Base-by-base conservation (phyloP, 257 asterid genomes). In the Solanum rostratum region DNA sequence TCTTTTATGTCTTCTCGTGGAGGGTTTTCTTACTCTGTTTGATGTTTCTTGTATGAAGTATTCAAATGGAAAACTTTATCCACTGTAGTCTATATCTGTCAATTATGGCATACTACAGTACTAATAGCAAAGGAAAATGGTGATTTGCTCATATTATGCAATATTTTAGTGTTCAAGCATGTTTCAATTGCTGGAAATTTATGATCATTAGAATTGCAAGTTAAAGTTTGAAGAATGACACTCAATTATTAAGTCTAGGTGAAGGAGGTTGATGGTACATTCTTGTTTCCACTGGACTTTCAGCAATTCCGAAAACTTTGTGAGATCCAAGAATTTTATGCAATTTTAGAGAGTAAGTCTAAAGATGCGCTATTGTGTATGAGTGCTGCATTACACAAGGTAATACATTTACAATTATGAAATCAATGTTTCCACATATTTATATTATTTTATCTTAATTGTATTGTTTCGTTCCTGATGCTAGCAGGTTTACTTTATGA, bases 361-460 rank as follows among this genome's bases (percentile, higher is more conserved):
- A 93, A 89, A 90, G 95, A 92, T 85, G 94, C 97, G 84, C 88
- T 95, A 84, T 84, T 93, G 83, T 96, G 98, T 89, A 84, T 96
- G 94, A 89, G 97, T 89, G 97, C 94, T 46, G 98, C 98, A 66
- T 60, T 92, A 84, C 98, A 96, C 92, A 93, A 92, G 97, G 98
- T 96, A 89, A 50, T 57, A 68, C 24, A 27, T 52, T 50, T 74
- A 78, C 37, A 33, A 45, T 46, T 15, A 10, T 29, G 62, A 46
- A 68, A 29, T 22, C 39, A 27, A 46, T 33, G 22, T 59, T 7
- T 53, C 22, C 16, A 54, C 29, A 71, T 60, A 45, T 55, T 30
- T 14, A n/a, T 19, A 78, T 80, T 22, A 52, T 6, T 39, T 85
- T 69, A 8, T 83, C 62, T 46, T 79, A 37, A 30, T 71, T 71